These are phyloP conservation scores for Xylaria intraflava DNA, from an alignment of 495 filamentous ascomycete species.

Conservation along the genomic window DNA sequence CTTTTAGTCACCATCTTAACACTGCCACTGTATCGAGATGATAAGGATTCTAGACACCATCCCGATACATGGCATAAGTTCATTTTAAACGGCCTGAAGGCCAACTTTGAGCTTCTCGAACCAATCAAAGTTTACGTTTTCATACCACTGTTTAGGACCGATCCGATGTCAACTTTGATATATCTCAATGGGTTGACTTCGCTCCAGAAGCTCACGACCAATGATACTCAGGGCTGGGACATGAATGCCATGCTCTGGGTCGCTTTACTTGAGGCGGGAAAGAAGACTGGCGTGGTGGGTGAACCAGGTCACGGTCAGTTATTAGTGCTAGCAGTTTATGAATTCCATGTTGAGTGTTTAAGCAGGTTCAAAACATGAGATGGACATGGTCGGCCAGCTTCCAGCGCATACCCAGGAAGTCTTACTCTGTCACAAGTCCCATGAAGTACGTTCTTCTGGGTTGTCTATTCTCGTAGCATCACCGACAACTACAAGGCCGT, in stretches of 20 bases:
- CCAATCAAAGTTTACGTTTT: constrained; percentile 68
- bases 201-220: constrained; percentile 33
- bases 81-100: constrained; percentile 39
- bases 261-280: constrained; percentile 66
- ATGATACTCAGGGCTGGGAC: constrained; percentile 35
- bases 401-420: constrained; percentile 31
- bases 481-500: constrained; percentile 60
- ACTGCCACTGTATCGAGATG: constrained; percentile 20
- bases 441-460: constrained; percentile 62
- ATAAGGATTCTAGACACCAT: constrained; percentile 27
- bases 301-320: constrained; percentile 57
- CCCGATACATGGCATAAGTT: constrained; percentile 42
- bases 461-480: constrained; percentile 69
- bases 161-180: constrained; percentile 42
- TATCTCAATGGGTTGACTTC: constrained; percentile 49
- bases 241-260: constrained; percentile 56
- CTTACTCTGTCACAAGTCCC: constrained; percentile 56
- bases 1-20: constrained; percentile 54
- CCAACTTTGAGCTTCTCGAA: constrained; percentile 51
- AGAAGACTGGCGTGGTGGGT: constrained; percentile 68
- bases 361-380: constrained; percentile 9
- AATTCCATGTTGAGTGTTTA: constrained; percentile 2
- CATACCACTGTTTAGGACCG: constrained; percentile 58
- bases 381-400: constrained; percentile 8
- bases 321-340: background rate